phyloP scores from a whole-genome alignment of 129 eudicot genomes.

The Pittosporum tobira region DNA sequence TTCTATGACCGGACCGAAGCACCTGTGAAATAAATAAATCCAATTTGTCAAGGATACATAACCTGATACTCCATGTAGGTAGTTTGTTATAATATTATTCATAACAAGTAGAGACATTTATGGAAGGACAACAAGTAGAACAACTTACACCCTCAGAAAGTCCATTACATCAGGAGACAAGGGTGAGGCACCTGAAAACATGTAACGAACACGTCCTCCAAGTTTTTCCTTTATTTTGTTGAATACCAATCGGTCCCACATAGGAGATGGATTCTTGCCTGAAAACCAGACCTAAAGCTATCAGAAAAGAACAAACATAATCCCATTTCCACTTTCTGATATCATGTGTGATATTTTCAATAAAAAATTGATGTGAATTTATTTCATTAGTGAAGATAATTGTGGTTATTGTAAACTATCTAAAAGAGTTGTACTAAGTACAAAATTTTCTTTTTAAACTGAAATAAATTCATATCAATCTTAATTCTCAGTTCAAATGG shows the following conservation, averaged over 20 bases:
- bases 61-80: background rate
- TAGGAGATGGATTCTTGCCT: conserved; percentile 73
- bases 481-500: too few species aligned
- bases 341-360: too few species aligned
- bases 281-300: conserved; percentile 13
- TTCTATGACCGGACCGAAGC: conserved; percentile 64
- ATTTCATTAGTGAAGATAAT: too few species aligned
- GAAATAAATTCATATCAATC: too few species aligned
- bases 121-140: background rate
- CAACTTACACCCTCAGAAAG: conserved; percentile 70
- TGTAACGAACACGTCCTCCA: conserved; percentile 79
- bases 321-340: background rate
- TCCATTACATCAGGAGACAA: conserved; percentile 83
- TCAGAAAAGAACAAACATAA: background rate
- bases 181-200: conserved; percentile 83
- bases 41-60: conserved; percentile 2
- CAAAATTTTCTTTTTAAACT: too few species aligned
- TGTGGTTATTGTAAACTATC: too few species aligned
- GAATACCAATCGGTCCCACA: conserved; percentile 81
- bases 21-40: conserved; percentile 31
- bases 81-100: background rate
- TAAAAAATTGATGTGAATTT: too few species aligned
- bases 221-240: conserved; percentile 67
- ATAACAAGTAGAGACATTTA: background rate
- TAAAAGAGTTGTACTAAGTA: too few species aligned